Base-by-base conservation (phyloP, 2,329 filamentous ascomycete genomes). In the Colletotrichum sp. region DNA sequence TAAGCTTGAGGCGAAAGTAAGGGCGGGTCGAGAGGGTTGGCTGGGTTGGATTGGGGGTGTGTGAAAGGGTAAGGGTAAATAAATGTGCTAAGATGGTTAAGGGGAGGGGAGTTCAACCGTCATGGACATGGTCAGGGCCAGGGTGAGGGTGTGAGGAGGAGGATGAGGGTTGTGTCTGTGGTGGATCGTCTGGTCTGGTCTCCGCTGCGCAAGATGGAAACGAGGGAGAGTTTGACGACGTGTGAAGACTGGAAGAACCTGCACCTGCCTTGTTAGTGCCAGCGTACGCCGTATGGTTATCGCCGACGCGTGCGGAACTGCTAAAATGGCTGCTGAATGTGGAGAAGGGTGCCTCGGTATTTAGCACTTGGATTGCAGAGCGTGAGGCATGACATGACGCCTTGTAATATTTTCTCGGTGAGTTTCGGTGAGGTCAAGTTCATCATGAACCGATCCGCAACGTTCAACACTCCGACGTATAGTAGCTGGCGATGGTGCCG, bases 131-230 rank as follows among this genome's bases (percentile, higher is more conserved):
- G 36, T 55, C 72, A 67, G 62, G 60, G 36, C 52, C 21, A n/a
- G 55, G 60, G 32, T 44, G 24, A 57, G 16, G 32, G 30, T 24
- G 70, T 49, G 59, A 72, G 24, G 44, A 49, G n/a, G 57, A 69
- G 70, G 7, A 70, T 32, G 73, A 73, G 49, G 74, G 64, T 76
- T 68, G 75, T 75, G 72, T 71, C 72, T 44, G 67, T 74, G 59
- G 72, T 75, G 72, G 72, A 72, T 75, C 72, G 72, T 75, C 72
- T 72, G 72, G 72, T 68, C 72, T 68, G 55, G 68, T 72, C 55
- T 68, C 39, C 72, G 55, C 69, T 30, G 62, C 44, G 49, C 62
- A 63, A 26, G 69, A 72, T 68, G 52, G 69, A 75, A 72, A 75
- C 62, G 55, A 55, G 62, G 39, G 62, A 62, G 63, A 66, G 62